Percentiles rank a stretch among this genome's conserved stretches.
Evolutionary conservation across 2,329 filamentous ascomycete genomes (phyloP).

Genomic region (Aspergillus nomiae): DNA sequence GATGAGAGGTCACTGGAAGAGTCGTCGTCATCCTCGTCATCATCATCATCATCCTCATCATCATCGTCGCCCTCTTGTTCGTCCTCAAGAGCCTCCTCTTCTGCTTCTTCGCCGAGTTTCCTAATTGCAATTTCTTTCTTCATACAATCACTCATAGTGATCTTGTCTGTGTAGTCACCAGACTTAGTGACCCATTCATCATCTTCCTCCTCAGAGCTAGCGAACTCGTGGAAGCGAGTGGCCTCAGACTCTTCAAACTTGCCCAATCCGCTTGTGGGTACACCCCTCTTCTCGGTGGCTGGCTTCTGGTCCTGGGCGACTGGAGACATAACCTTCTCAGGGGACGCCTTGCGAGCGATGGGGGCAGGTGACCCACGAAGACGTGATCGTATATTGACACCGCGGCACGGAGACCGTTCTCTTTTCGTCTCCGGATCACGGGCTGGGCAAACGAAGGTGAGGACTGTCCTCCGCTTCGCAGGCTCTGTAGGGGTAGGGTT

Average conservation of each 20-base stretch:
- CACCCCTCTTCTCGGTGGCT: conserved; percentile 24
- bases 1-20: conserved; percentile 51
- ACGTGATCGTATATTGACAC: conserved; percentile 28
- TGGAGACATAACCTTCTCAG: conserved; percentile 15
- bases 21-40: conserved; percentile 64
- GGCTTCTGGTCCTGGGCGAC: conserved; percentile 17
- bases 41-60: conserved; percentile 45
- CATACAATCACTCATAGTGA: conserved; percentile 88
- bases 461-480: conserved; percentile 45
- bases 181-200: conserved; percentile 89
- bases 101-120: conserved; percentile 81
- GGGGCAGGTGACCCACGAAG: conserved; percentile 45
- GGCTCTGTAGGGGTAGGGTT: conserved; percentile 28
- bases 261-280: conserved; percentile 39
- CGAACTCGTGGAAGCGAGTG: conserved; percentile 82
- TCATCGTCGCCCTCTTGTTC: conserved; percentile 56
- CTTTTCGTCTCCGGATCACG: conserved; percentile 31
- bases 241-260: conserved; percentile 46
- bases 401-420: conserved; percentile 31
- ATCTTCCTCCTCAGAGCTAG: conserved; percentile 75
- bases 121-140: conserved; percentile 88
- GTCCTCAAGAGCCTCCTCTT: conserved; percentile 81
- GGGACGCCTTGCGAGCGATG: conserved; percentile 31
- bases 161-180: conserved; percentile 64
- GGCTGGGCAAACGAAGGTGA: conserved; percentile 52